These are phyloP conservation scores for Colletotrichum sp. DNA, from an alignment of 2,329 filamentous ascomycete genomes.

Conservation along the genomic window DNA sequence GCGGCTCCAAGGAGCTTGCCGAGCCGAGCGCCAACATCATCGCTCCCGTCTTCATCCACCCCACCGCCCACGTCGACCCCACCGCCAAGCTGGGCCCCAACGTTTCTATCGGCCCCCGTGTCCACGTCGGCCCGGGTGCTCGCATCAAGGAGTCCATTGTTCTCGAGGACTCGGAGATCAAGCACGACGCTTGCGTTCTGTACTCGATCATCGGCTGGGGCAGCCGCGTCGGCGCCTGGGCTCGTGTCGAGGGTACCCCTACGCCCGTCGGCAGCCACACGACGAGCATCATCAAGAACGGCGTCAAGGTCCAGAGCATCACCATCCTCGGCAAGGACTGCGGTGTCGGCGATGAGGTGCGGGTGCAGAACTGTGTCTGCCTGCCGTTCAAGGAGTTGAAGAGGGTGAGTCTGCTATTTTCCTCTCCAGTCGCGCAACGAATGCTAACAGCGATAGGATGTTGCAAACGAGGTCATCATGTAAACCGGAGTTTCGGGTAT, in stretches of 20 bases:
- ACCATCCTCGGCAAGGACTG: constrained; percentile 98
- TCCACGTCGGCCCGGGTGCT: constrained; percentile 80
- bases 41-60: constrained; percentile 94
- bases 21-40: constrained; percentile 86
- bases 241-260: constrained; percentile 93
- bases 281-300: constrained; percentile 96
- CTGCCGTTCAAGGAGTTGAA: constrained; percentile 98
- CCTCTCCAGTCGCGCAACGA: not conserved
- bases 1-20: constrained; percentile 80
- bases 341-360: constrained; percentile 88
- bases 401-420: constrained; percentile 66
- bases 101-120: constrained; percentile 94
- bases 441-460: constrained; percentile 66
- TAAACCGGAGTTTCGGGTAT: constrained; percentile 45
- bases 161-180: constrained; percentile 92
- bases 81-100: constrained; percentile 97
- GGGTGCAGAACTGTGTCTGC: constrained; percentile 97
- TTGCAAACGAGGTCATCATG: constrained; percentile 91
- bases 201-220: constrained; percentile 98
- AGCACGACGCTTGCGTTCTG: constrained; percentile 93
- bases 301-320: constrained; percentile 97
- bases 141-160: constrained; percentile 97
- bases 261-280: constrained; percentile 87
- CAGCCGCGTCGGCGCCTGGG: constrained; percentile 96
- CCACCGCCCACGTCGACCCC: constrained; percentile 86